Percentiles rank a stretch among this genome's conserved stretches.
Evolutionary conservation across 2,329 filamentous ascomycete genomes (phyloP).

Genomic region (Phoma sp.): DNA sequence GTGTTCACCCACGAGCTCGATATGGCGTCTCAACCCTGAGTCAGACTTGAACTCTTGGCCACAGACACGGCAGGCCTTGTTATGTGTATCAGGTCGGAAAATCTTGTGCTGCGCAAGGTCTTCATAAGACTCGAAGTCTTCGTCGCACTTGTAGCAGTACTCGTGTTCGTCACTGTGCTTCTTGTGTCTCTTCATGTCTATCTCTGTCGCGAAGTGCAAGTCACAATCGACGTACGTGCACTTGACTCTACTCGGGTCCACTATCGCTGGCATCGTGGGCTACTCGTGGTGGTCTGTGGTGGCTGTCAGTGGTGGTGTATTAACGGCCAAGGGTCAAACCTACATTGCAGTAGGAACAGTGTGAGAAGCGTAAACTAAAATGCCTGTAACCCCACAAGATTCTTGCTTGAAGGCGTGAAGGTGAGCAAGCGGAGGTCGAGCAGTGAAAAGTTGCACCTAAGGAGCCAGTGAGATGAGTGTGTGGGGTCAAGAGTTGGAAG

Average conservation of each 20-base stretch:
- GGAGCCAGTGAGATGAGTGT: background rate
- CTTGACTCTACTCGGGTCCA: constrained; percentile 24
- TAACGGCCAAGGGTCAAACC: too few species aligned
- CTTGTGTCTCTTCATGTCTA: constrained; percentile 61
- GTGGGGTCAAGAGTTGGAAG: background rate
- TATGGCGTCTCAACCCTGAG: constrained; percentile 59
- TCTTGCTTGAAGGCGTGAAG: background rate
- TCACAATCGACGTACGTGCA: constrained; percentile 58
- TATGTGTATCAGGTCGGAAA: constrained; percentile 44
- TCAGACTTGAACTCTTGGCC: constrained; percentile 62
- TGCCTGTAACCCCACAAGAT: too few species aligned
- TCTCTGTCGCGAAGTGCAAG: constrained; percentile 52
- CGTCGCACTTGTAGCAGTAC: constrained; percentile 55
- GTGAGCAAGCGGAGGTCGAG: background rate
- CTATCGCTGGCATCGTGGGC: constrained; percentile 28
- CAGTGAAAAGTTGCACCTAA: background rate
- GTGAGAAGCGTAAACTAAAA: too few species aligned
- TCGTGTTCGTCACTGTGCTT: constrained; percentile 50
- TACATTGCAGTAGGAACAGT: too few species aligned
- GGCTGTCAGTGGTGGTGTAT: background rate
- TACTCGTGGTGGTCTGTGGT: background rate
- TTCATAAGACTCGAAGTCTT: constrained; percentile 55
- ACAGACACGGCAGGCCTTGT: constrained; percentile 64
- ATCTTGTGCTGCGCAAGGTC: constrained; percentile 57
- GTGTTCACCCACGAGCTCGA: constrained; percentile 53